A percentile compares a stretch with the other conserved stretches of the same genome.
Evolutionary conservation across 1,284 basidiomycete species (phyloP).

Genomic region (Ganoderma sinense): DNA sequence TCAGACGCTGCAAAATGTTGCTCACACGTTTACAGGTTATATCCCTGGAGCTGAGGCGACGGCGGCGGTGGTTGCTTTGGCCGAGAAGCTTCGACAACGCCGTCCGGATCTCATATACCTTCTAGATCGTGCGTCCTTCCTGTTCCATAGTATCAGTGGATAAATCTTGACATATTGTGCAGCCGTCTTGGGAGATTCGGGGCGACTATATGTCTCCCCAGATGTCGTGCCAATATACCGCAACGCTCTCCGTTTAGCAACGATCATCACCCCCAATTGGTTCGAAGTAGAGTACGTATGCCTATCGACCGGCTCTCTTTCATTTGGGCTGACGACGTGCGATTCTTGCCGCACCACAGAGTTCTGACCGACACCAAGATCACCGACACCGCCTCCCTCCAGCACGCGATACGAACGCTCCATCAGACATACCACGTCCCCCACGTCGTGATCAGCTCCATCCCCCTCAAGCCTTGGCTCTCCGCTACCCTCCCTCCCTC

Average conservation of each 20-base stretch:
- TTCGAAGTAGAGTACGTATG: conserved; percentile 91
- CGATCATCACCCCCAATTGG: conserved; percentile 97
- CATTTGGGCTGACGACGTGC: neutral
- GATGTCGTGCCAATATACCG: conserved; percentile 93
- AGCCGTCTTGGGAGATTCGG: conserved; percentile 93
- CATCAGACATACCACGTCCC: conserved; percentile 81
- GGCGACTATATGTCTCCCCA: conserved; percentile 86
- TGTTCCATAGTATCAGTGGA: neutral
- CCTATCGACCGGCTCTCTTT: conserved; percentile 3
- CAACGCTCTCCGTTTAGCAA: conserved; percentile 81
- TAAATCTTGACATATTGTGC: conserved; percentile 4
- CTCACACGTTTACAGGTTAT: conserved; percentile 64
- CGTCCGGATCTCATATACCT: conserved; percentile 81
- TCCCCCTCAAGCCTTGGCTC: conserved; percentile 72
- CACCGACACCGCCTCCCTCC: conserved; percentile 70
- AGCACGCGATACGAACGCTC: conserved; percentile 73
- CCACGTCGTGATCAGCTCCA: conserved; percentile 93
- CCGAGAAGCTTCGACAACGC: conserved; percentile 62
- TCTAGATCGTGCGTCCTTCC: conserved; percentile 80
- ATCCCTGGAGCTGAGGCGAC: conserved; percentile 89
- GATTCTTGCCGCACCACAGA: conserved; percentile 48
- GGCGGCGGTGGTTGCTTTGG: conserved; percentile 69
- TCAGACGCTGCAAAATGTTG: neutral
- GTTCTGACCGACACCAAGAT: conserved; percentile 79
- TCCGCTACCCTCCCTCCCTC: conserved; percentile 53